Percentiles rank a stretch among this genome's conserved stretches.
These are phyloP conservation scores for Aspergillus fischeri DNA, from an alignment of 2,329 filamentous ascomycete species.

Conservation along the genomic window DNA sequence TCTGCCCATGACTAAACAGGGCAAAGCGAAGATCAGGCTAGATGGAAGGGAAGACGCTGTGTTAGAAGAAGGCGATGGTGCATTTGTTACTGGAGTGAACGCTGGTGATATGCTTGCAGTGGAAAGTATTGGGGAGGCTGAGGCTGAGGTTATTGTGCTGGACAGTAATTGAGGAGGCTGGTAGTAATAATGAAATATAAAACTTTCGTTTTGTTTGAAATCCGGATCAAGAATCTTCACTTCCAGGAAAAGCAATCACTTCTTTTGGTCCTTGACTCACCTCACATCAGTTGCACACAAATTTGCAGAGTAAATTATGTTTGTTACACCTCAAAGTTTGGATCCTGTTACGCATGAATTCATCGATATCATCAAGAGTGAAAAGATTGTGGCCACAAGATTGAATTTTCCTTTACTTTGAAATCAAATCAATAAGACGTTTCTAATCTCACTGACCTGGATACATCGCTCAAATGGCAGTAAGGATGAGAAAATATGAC, in stretches of 20 bases:
- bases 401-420: neutral
- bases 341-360: neutral
- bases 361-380: neutral
- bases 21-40: slow-evolving; percentile 67
- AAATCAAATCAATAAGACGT: neutral
- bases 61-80: slow-evolving; percentile 74
- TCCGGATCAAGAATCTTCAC: too few species aligned
- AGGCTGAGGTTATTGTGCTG: slow-evolving; percentile 66
- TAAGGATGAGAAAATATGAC: neutral
- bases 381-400: neutral
- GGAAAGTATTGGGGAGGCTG: slow-evolving; percentile 64
- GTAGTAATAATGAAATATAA: neutral
- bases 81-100: slow-evolving; percentile 64
- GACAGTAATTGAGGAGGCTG: slow-evolving; percentile 51
- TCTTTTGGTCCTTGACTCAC: too few species aligned
- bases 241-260: neutral
- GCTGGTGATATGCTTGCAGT: slow-evolving; percentile 61
- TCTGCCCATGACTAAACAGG: slow-evolving; percentile 71
- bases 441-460: neutral
- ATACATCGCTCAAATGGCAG: neutral
- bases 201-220: neutral
- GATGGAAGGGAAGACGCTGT: slow-evolving; percentile 63
- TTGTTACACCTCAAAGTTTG: neutral
- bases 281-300: neutral
- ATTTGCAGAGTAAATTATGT: neutral